phyloP scores from a whole-genome alignment of 768 basidiomycete species.

The Tulasnella sp. region DNA sequence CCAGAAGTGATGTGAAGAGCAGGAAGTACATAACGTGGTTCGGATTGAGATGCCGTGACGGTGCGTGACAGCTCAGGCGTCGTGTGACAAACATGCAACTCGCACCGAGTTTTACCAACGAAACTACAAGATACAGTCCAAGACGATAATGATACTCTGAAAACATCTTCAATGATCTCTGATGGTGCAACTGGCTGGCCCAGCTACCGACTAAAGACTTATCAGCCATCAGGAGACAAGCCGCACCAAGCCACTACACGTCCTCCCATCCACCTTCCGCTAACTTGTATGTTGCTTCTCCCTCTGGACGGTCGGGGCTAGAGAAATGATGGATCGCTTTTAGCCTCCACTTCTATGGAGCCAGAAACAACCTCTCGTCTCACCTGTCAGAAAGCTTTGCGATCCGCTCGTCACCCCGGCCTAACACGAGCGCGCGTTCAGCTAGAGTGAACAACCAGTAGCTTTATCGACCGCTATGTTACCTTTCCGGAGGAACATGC shows the following conservation, averaged over 20 bases:
- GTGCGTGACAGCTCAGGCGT: slow-evolving; percentile 11
- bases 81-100: background rate
- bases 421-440: slow-evolving; percentile 46
- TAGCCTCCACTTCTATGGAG: background rate
- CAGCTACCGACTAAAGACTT: background rate
- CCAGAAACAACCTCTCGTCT: background rate
- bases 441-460: background rate
- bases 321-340: background rate
- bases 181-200: background rate
- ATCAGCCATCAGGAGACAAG: background rate
- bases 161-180: background rate
- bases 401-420: slow-evolving; percentile 87
- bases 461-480: slow-evolving; percentile 24
- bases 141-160: background rate
- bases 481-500: slow-evolving; percentile 89
- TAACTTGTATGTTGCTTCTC: slow-evolving; percentile 88
- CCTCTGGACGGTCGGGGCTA: slow-evolving; percentile 82
- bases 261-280: slow-evolving; percentile 92
- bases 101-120: background rate
- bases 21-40: slow-evolving; percentile 20
- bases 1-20: background rate
- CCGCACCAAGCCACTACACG: slow-evolving; percentile 51
- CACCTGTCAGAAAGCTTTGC: slow-evolving; percentile 82
- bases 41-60: slow-evolving; percentile 25
- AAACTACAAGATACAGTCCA: slow-evolving; percentile 17